phyloP scores from a whole-genome alignment of 2,329 filamentous ascomycete species.

The Cladophialophora chaetospira region DNA sequence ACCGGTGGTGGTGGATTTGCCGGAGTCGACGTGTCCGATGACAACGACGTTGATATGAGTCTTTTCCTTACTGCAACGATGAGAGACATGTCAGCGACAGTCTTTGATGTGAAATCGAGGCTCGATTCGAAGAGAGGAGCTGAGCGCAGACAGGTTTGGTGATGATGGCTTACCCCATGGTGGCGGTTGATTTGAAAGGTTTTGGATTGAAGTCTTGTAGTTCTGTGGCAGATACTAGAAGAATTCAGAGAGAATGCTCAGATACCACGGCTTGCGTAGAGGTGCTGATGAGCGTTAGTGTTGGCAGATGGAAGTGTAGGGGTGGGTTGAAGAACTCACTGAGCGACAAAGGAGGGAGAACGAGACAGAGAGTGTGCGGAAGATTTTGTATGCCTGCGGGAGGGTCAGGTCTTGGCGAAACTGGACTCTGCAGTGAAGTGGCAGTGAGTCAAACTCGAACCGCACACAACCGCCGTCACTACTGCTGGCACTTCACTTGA shows the following conservation, averaged over 20 bases:
- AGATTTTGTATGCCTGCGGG: conserved; percentile 32
- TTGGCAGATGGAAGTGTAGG: conserved; percentile 21
- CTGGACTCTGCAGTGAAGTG: conserved; percentile 10
- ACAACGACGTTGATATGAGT: conserved; percentile 97
- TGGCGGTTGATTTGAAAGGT: conserved; percentile 47
- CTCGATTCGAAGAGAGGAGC: conserved; percentile 9
- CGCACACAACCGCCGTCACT: conserved; percentile 5
- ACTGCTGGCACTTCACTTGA: conserved; percentile 4
- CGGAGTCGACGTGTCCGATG: conserved; percentile 99
- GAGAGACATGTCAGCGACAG: conserved; percentile 26
- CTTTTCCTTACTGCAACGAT: conserved; percentile 79
- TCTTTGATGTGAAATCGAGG: conserved; percentile 27
- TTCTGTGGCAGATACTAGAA: conserved; percentile 53
- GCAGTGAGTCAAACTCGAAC: conserved; percentile 10
- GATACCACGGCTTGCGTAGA: conserved; percentile 57
- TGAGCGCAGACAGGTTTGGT: conserved; percentile 24
- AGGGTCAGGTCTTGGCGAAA: conserved; percentile 26
- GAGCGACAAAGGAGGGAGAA: conserved; percentile 33
- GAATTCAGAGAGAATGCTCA: conserved; percentile 48
- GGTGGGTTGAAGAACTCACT: conserved; percentile 32
- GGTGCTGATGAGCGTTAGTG: conserved; percentile 45
- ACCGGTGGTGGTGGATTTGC: conserved; percentile 96
- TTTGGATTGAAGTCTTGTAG: conserved; percentile 46
- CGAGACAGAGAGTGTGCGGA: conserved; percentile 28
- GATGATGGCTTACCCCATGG: conserved; percentile 60